These are phyloP conservation scores for Calocybe cyanea DNA, from an alignment of 768 basidiomycete genomes.

Conservation along the genomic window DNA sequence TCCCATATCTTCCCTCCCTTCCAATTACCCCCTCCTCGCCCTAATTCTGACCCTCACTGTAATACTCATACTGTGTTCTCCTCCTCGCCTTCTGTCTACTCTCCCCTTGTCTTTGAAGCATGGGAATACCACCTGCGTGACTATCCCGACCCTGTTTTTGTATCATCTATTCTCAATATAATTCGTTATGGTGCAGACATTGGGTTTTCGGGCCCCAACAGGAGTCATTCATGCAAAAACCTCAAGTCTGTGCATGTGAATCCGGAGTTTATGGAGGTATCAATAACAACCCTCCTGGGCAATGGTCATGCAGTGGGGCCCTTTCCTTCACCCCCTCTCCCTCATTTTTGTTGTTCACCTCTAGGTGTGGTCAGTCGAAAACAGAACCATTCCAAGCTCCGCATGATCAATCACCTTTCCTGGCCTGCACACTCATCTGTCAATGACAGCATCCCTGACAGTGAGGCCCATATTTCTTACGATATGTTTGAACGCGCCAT, in stretches of 20 bases:
- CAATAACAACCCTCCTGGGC: neutral
- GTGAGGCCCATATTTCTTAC: conserved; percentile 24
- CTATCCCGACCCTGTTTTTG: conserved; percentile 13
- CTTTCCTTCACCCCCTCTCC: conserved; percentile 17
- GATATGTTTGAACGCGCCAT: conserved; percentile 23
- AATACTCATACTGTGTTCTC: conserved; percentile 1
- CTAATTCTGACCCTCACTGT: conserved; percentile 13
- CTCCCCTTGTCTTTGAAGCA: conserved; percentile 2
- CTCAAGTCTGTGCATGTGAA: neutral
- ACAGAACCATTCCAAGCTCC: conserved; percentile 18
- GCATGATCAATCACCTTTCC: conserved; percentile 27
- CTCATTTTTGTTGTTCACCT: conserved; percentile 21
- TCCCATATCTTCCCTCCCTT: conserved; percentile 8
- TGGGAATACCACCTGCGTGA: conserved; percentile 11
- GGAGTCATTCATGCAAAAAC: neutral
- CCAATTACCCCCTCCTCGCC: conserved; percentile 8
- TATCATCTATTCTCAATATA: conserved; percentile 12
- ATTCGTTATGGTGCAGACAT: conserved; percentile 15
- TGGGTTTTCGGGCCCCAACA: conserved; percentile 4
- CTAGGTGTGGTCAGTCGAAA: conserved; percentile 22
- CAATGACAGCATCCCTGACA: conserved; percentile 27
- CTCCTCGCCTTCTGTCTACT: neutral
- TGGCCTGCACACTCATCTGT: conserved; percentile 24
- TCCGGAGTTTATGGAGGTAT: neutral
- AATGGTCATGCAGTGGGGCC: conserved; percentile 15